Evolutionary conservation across 192 early-diverging fungal species (phyloP), one percentile per base, ranked within the genome.

Genomic region (Linnemannia schmuckeri): DNA sequence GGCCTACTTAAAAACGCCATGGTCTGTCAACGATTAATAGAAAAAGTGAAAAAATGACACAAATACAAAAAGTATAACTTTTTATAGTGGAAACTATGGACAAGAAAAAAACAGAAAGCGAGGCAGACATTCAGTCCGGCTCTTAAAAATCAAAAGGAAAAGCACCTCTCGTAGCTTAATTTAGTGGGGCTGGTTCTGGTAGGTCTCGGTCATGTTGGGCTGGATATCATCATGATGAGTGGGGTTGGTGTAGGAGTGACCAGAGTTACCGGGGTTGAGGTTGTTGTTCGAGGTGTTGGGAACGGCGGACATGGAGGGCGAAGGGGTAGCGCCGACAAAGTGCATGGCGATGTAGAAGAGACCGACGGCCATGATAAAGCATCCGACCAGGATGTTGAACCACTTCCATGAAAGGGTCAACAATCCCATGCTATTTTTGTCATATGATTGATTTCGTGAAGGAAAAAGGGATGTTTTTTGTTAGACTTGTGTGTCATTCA

Each of bases 251-350:
- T 86, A 86, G n/a, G 47, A 54, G 6, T 70, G 18, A 5, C 73
- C 73, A 8, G 22, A 38, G 41, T 49, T 13, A 35, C 79, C 75
- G 13, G 84, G 74, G 49, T 86, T 86, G 33, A 86, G 41, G 52
- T 77, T 80, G n/a, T 74, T 66, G 79, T n/a, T 55, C 52, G 73
- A 63, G 24, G 79, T 86, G 79, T 81, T 81, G 35, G 84, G 84
- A 15, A 86, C 71, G 33, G 84, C 79, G 0, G 84, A 81, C 84
- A 86, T 86, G 61, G 84, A 86, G 27, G 84, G 84, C 33, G 84
- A 86, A 22, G 84, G 79, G 18, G 84, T 86, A n/a, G 84, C 84
- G 55, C 84, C 84, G 57, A 86, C 74, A 68, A 80, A 86, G 71
- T 86, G 84, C 84, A 81, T 86, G 73, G 61, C 75, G 44, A 81